Evolutionary conservation across 2,329 filamentous ascomycete species (phyloP).

Genomic region (Colletotrichum karsti): DNA sequence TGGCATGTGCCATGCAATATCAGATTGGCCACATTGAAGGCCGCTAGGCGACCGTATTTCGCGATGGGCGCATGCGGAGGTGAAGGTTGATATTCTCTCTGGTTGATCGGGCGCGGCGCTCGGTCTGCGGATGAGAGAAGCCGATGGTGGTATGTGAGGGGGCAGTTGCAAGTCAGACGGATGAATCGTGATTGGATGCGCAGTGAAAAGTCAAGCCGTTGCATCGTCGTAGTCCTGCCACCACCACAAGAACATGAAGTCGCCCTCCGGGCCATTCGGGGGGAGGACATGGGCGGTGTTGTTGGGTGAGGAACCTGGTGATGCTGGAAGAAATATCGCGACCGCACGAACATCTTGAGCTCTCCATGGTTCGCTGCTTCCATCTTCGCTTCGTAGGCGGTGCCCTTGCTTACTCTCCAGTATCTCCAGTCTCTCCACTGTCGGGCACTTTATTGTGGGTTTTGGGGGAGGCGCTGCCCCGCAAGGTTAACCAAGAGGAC

Average conservation of each 20-base stretch:
- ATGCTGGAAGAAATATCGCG: background rate
- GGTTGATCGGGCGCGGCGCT: slow-evolving; percentile 11
- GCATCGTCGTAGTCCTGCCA: background rate
- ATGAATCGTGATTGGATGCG: slow-evolving; percentile 1
- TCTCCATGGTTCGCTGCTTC: no score
- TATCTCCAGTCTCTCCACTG: slow-evolving; percentile 17
- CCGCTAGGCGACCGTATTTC: background rate
- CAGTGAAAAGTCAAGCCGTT: slow-evolving; percentile 3
- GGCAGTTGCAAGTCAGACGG: background rate
- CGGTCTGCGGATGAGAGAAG: background rate
- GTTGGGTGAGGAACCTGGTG: background rate
- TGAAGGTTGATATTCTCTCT: background rate
- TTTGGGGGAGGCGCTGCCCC: background rate
- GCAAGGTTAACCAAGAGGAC: slow-evolving; percentile 1
- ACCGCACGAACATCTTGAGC: no score
- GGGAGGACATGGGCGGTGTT: no score
- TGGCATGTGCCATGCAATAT: background rate
- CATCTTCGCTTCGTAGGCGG: background rate
- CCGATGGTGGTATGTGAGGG: background rate
- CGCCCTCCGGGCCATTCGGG: no score
- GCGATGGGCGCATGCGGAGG: background rate
- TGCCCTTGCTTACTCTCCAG: background rate
- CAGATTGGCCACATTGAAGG: background rate
- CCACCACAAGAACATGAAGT: background rate
- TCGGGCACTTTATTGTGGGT: slow-evolving; percentile 13